Percentiles rank a stretch among this genome's conserved stretches.
These are phyloP conservation scores for Penicillium aurantiogriseum DNA, from an alignment of 2,329 filamentous ascomycete genomes.

Conservation along the genomic window DNA sequence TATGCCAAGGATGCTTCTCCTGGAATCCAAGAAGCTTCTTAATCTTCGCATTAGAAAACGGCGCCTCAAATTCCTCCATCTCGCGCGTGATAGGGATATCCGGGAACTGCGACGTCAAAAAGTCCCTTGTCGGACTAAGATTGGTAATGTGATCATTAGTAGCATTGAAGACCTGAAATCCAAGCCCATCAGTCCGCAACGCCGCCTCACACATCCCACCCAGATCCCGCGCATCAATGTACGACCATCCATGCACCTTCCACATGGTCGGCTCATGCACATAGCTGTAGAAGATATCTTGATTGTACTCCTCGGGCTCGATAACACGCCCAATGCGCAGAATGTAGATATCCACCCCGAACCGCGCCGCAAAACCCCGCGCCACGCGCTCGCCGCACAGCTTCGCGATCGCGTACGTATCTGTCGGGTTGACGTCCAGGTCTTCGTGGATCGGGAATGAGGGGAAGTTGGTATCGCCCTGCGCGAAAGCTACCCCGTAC, in stretches of 20 bases:
- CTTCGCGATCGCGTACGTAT: constrained; percentile 62
- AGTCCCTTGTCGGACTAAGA: constrained; percentile 50
- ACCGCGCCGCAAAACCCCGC: constrained; percentile 57
- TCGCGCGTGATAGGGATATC: constrained; percentile 53
- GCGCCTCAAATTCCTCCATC: constrained; percentile 60
- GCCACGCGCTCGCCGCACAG: constrained; percentile 59
- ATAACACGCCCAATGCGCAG: constrained; percentile 63
- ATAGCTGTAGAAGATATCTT: constrained; percentile 51
- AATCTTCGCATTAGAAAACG: constrained; percentile 61
- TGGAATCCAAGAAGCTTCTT: constrained; percentile 57
- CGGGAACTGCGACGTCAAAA: constrained; percentile 51
- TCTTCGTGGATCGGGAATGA: constrained; percentile 61
- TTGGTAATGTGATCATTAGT: constrained; percentile 61
- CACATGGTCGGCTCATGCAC: constrained; percentile 52
- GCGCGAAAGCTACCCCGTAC: constrained; percentile 63
- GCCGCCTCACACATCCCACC: constrained; percentile 60
- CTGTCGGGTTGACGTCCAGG: constrained; percentile 60
- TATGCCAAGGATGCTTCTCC: constrained; percentile 50
- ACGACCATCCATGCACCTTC: constrained; percentile 62
- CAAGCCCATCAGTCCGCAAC: constrained; percentile 53
- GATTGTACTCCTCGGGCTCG: constrained; percentile 59
- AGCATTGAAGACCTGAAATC: constrained; percentile 63
- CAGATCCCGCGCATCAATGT: constrained; percentile 61
- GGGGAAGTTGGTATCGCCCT: constrained; percentile 57
- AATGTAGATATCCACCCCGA: constrained; percentile 58